Conservation (phyloP, 768 basidiomycete species). For the Psilocybe tampanensis region DNA sequence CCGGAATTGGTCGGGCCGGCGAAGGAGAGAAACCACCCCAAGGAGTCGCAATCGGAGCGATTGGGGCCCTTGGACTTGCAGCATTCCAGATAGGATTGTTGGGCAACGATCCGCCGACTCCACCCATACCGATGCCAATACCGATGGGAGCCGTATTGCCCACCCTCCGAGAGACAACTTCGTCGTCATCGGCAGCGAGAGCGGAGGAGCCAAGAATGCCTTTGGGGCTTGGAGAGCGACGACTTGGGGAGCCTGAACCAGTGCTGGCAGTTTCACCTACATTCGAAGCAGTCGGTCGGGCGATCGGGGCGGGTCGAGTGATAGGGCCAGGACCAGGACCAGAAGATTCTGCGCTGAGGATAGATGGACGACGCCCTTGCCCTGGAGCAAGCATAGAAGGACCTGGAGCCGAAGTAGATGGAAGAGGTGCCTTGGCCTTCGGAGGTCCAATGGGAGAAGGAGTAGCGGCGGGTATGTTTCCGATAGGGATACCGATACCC, state of each 20-base stretch:
- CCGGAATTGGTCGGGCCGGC: slow-evolving; percentile 19
- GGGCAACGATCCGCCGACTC: slow-evolving; percentile 20
- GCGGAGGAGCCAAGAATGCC: slow-evolving; percentile 77
- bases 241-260: slow-evolving; percentile 60
- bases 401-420: slow-evolving; percentile 35
- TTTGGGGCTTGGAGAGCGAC: slow-evolving; percentile 57
- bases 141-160: slow-evolving; percentile 18
- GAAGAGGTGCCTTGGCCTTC: slow-evolving; percentile 43
- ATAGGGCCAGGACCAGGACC: slow-evolving; percentile 58
- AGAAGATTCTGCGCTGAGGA: slow-evolving; percentile 22
- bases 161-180: slow-evolving; percentile 59
- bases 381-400: slow-evolving; percentile 47
- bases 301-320: slow-evolving; percentile 62
- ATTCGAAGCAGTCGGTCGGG: slow-evolving; percentile 49
- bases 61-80: slow-evolving; percentile 46
- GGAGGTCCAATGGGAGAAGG: slow-evolving; percentile 59
- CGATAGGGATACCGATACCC: slow-evolving; percentile 31
- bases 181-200: slow-evolving; percentile 78
- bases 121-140: slow-evolving; percentile 17
- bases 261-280: slow-evolving; percentile 50
- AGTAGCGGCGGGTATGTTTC: slow-evolving; percentile 26
- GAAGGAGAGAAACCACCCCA: slow-evolving; percentile 28
- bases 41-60: slow-evolving; percentile 49
- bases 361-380: slow-evolving; percentile 47
- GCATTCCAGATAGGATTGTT: slow-evolving; percentile 50